Percentiles rank a stretch among this genome's conserved stretches.
These are phyloP conservation scores for Alnus glutinosa DNA, from an alignment of 306 rosid species.

Conservation along the genomic window DNA sequence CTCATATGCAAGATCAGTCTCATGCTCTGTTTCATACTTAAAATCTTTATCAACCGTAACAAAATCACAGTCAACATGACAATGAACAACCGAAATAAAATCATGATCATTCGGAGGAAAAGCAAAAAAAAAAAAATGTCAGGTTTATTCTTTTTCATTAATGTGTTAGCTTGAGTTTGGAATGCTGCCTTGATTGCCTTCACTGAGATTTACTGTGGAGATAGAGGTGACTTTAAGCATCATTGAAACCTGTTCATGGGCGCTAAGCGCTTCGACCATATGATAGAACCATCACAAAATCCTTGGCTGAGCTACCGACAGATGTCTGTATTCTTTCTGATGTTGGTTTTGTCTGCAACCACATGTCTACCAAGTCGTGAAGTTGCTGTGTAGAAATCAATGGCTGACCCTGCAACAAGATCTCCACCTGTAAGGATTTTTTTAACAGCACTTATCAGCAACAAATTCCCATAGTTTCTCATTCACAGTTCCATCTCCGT, in stretches of 20 bases:
- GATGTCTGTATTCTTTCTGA: constrained; percentile 30
- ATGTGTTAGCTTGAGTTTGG: too few relatives aligned
- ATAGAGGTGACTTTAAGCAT: neutral
- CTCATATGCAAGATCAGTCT: too few relatives aligned
- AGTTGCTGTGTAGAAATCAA: constrained; percentile 43
- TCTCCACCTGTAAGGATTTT: constrained; percentile 49
- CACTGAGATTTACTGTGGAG: neutral
- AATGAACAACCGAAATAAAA: too few relatives aligned
- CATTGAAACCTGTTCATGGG: neutral
- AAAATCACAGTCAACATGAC: too few relatives aligned
- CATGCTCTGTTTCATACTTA: too few relatives aligned
- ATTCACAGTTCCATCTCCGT: neutral
- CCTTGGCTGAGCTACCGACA: constrained; percentile 60
- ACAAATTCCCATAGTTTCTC: neutral
- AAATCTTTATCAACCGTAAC: too few relatives aligned
- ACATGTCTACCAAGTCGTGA: constrained; percentile 42
- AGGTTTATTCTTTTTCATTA: too few relatives aligned
- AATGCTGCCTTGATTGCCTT: neutral
- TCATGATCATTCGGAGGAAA: too few relatives aligned
- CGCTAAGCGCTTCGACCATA: constrained; percentile 41
- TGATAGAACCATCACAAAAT: constrained; percentile 61
- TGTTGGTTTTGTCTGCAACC: constrained; percentile 44
- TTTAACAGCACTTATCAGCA: neutral
- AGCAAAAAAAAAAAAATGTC: too few relatives aligned
- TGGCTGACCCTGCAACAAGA: constrained; percentile 45